These are phyloP conservation scores for Penicillium ucsense DNA, from an alignment of 495 filamentous ascomycete genomes.

Conservation along the genomic window DNA sequence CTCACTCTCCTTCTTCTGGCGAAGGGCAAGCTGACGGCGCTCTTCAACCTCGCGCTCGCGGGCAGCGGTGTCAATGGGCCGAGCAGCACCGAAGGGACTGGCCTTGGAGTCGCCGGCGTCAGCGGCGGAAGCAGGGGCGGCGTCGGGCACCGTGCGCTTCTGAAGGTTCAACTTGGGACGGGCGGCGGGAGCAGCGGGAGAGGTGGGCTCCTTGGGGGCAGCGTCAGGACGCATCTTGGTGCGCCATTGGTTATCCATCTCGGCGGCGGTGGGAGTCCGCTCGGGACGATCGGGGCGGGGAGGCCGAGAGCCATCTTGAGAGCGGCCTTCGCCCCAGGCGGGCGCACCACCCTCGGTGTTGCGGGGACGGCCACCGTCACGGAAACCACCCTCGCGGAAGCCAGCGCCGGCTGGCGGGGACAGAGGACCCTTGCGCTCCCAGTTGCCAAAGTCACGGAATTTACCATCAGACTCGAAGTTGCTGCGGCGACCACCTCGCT, in stretches of 20 bases:
- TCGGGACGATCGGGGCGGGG: slow-evolving; percentile 75
- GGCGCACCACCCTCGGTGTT: slow-evolving; percentile 64
- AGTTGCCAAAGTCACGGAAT: slow-evolving; percentile 78
- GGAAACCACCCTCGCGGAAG: slow-evolving; percentile 47
- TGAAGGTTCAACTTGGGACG: slow-evolving; percentile 73
- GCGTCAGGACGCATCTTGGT: slow-evolving; percentile 69
- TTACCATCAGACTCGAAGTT: slow-evolving; percentile 68
- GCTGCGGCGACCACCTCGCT: slow-evolving; percentile 41
- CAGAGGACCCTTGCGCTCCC: slow-evolving; percentile 91
- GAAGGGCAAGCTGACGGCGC: slow-evolving; percentile 60
- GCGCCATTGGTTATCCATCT: slow-evolving; percentile 82
- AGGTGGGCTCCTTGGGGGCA: slow-evolving; percentile 51
- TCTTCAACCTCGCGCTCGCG: slow-evolving; percentile 85
- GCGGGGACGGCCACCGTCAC: slow-evolving; percentile 59
- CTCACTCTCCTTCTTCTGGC: slow-evolving; percentile 79
- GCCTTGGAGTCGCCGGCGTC: slow-evolving; percentile 58
- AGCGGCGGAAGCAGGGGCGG: slow-evolving; percentile 38
- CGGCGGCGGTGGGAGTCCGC: slow-evolving; percentile 70
- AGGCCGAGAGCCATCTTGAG: slow-evolving; percentile 72
- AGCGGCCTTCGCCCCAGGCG: slow-evolving; percentile 77
- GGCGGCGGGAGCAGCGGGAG: slow-evolving; percentile 36
- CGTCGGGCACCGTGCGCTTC: slow-evolving; percentile 82
- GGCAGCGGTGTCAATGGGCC: slow-evolving; percentile 80
- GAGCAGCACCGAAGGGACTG: slow-evolving; percentile 85
- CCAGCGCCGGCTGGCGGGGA: slow-evolving; percentile 53